Base-by-base conservation (phyloP, 139 green algal species). In the Coelastrella sp. region DNA sequence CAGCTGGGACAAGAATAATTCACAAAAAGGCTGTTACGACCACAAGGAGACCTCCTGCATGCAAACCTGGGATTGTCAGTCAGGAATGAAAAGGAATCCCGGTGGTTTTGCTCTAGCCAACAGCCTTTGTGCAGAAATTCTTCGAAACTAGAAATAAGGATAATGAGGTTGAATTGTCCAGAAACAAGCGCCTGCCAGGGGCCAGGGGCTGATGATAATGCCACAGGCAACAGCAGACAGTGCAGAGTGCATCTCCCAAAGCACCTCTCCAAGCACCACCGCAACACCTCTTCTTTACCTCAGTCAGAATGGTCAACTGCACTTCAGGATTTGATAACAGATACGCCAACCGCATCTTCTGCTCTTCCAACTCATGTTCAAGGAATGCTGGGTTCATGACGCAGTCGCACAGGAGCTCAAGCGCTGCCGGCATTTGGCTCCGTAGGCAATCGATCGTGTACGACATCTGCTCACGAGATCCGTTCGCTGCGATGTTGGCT, bases 371-470 rank as follows among this genome's bases (percentile, higher is more conserved):
- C 91, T 95, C 87, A 9, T 61, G 17, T 6, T n/a, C n/a, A 14
- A 87, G 49, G 19, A 94, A 92, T 6, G 86, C 82, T 0, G 92
- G 96, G 93, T 99, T 99, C 1, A 99, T 83, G 56, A 99, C 97
- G 6, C 92, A 92, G 93, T 99, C 98, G 10, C 93, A 92, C 86
- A 99, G 92, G 11, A 99, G 66, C 94, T 99, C 98, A 78, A 99
- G 93, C 6, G 96, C 95, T 66, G 97, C 95, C 6, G 97, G 94
- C 20, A 96, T 35, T 78, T 94, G 93, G 11, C 94, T 97, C 91
- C 97, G 96, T 58, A 97, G 88, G 68, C 93, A 96, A 91, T 99
- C 98, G 24, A 97, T 96, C 72, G 95, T 98, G 96, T 99, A 99
- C 10, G 92, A 95, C 94, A 99, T 98, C 95, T 97, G 96, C 90